Conservation (phyloP, 805 yeast genomes). For the Candida ascalaphidarum region DNA sequence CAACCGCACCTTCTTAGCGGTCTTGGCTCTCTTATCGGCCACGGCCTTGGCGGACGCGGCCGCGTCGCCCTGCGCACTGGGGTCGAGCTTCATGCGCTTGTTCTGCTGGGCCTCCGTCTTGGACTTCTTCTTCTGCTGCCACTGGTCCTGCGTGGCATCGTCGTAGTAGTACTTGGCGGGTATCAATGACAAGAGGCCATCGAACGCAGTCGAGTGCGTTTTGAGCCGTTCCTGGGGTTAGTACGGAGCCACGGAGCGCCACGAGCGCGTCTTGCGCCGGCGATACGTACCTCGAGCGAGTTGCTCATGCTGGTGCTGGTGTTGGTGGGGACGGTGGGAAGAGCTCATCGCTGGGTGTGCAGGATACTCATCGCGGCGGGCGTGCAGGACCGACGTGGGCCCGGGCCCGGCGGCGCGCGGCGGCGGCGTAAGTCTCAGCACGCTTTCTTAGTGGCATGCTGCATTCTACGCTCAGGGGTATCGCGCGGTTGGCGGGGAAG, state of each 20-base stretch:
- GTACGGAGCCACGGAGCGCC: slow-evolving; percentile 4
- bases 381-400: no score
- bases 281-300: slow-evolving; percentile 47
- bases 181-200: slow-evolving; percentile 80
- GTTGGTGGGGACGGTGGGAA: no score
- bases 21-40: slow-evolving; percentile 42
- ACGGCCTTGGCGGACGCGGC: slow-evolving; percentile 54
- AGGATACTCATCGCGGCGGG: no score
- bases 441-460: no score
- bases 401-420: no score
- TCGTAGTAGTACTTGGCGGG: slow-evolving; percentile 94
- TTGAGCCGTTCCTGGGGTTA: slow-evolving; percentile 60
- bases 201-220: slow-evolving; percentile 74
- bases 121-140: slow-evolving; percentile 76
- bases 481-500: no score
- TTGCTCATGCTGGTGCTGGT: slow-evolving; percentile 50
- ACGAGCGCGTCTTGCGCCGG: neutral
- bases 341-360: no score
- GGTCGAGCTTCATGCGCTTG: slow-evolving; percentile 70
- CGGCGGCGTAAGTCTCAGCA: no score
- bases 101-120: slow-evolving; percentile 54
- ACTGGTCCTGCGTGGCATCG: slow-evolving; percentile 81
- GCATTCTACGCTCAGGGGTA: no score
- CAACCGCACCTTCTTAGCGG: slow-evolving; percentile 42
- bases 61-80: slow-evolving; percentile 37